These are phyloP conservation scores for Byssothecium circinans DNA, from an alignment of 2,329 filamentous ascomycete genomes.

Conservation along the genomic window DNA sequence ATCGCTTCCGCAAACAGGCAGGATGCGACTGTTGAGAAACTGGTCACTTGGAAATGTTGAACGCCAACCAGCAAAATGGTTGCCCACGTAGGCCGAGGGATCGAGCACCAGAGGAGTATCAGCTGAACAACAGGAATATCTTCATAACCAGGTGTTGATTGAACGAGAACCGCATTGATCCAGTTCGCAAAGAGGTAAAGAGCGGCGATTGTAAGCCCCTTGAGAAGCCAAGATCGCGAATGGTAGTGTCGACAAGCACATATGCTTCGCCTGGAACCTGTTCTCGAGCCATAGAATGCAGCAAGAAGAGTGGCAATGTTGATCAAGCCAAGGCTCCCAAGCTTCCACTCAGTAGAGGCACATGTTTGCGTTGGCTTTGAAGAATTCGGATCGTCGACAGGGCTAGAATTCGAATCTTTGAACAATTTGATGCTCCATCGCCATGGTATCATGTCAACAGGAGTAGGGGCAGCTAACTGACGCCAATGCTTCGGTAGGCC, in stretches of 20 bases:
- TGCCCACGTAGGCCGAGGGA: constrained; percentile 35
- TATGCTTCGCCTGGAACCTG: background rate
- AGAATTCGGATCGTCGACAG: constrained; percentile 3
- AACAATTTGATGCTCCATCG: constrained; percentile 28
- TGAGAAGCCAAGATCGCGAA: constrained; percentile 17
- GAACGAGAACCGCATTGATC: constrained; percentile 26
- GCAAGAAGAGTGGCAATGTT: constrained; percentile 23
- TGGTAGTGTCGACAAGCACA: no score
- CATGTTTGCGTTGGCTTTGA: constrained; percentile 12
- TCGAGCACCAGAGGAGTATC: constrained; percentile 36
- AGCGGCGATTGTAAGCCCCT: constrained; percentile 21
- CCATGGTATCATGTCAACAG: constrained; percentile 38
- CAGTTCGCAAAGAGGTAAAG: constrained; percentile 25
- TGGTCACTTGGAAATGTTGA: constrained; percentile 12
- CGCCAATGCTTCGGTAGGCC: constrained; percentile 36
- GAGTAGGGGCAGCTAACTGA: constrained; percentile 21
- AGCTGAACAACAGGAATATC: constrained; percentile 24
- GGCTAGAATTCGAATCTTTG: constrained; percentile 4
- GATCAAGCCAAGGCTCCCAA: constrained; percentile 25
- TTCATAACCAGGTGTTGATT: constrained; percentile 22
- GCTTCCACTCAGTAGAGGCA: constrained; percentile 25
- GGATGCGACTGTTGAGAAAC: constrained; percentile 15
- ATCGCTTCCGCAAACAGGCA: constrained; percentile 28
- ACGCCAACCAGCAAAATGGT: constrained; percentile 15
- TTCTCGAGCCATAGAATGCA: constrained; percentile 9